These are phyloP conservation scores for Ophiocytium majus DNA, from an alignment of 352 stramenopile genomes.

Conservation along the genomic window DNA sequence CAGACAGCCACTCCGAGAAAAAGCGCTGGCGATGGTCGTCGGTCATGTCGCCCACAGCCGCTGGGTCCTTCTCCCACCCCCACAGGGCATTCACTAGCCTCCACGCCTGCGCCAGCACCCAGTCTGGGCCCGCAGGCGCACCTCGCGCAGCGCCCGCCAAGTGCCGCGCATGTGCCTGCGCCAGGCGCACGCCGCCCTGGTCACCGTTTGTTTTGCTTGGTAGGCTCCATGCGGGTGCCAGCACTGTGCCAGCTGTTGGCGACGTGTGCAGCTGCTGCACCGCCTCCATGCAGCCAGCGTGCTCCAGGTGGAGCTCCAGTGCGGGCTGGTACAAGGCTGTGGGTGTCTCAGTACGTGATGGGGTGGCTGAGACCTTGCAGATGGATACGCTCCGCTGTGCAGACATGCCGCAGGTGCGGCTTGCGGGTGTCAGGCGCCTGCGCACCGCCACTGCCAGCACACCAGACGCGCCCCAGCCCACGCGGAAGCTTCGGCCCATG, in stretches of 20 bases:
- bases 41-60: not conserved
- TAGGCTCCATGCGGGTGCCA: not conserved
- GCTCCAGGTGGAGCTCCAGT: not conserved
- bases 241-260: not conserved
- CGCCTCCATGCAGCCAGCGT: not conserved
- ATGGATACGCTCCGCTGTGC: not conserved
- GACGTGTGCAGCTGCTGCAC: not conserved
- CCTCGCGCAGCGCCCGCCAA: too few relatives aligned
- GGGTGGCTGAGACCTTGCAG: not conserved
- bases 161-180: too few relatives aligned
- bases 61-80: not conserved
- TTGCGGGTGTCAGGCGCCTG: not conserved
- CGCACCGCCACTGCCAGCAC: not conserved
- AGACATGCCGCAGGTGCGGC: not conserved
- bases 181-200: too few relatives aligned
- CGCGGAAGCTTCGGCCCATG: not conserved
- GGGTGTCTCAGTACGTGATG: not conserved
- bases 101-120: not conserved
- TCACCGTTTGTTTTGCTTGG: too few relatives aligned
- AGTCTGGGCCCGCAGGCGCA: not conserved
- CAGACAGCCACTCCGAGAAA: not conserved
- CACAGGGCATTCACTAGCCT: constrained; percentile 8
- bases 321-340: not conserved
- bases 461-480: not conserved
- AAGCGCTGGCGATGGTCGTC: not conserved